These are phyloP conservation scores for Astrothelium subdiscretum DNA, from an alignment of 495 filamentous ascomycete species.

Conservation along the genomic window DNA sequence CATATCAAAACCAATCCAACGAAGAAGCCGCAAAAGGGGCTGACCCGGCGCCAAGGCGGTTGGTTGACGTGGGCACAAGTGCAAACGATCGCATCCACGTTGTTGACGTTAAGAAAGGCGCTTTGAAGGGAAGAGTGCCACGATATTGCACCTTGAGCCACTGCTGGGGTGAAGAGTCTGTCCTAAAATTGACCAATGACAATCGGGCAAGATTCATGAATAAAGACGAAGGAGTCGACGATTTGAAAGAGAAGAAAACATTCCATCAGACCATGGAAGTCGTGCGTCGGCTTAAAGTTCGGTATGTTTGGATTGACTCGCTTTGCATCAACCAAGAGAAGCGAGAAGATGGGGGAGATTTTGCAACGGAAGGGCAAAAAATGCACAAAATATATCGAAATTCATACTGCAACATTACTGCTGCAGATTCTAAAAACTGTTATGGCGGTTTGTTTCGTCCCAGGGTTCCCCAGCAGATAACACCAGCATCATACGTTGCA, in stretches of 20 bases:
- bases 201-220: neutral
- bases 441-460: constrained; percentile 3
- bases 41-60: neutral
- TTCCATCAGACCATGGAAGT: constrained; percentile 3
- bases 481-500: neutral
- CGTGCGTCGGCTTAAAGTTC: neutral
- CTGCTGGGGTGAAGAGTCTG: neutral
- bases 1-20: neutral
- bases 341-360: neutral
- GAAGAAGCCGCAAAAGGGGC: neutral
- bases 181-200: neutral
- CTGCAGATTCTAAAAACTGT: neutral
- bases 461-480: neutral
- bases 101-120: neutral
- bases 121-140: neutral
- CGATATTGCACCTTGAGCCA: neutral
- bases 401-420: constrained; percentile 5
- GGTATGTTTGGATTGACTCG: constrained; percentile 4
- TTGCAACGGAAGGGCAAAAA: neutral
- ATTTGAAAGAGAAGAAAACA: neutral
- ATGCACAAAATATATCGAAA: constrained; percentile 5
- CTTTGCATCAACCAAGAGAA: constrained; percentile 7
- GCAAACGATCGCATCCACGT: neutral
- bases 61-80: neutral
- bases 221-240: neutral